phyloP scores from a whole-genome alignment of 306 rosid genomes.

The Hippophae rhamnoides region DNA sequence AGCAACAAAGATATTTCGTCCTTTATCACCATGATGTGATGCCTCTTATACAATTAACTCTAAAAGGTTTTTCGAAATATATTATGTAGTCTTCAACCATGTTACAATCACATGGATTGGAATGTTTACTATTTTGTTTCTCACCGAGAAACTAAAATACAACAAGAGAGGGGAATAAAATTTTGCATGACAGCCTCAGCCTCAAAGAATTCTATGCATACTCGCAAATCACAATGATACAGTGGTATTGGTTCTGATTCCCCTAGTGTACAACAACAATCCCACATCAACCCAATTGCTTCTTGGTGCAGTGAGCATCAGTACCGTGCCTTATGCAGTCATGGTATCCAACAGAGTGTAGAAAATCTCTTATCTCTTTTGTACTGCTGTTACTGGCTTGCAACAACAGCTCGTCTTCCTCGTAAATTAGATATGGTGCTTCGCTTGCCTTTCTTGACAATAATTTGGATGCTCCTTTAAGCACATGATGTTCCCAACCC shows the following conservation, averaged over 20 bases:
- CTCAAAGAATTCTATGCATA: constrained; percentile 5
- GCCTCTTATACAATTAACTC: too few relatives aligned
- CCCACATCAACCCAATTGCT: constrained; percentile 24
- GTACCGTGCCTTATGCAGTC: constrained; percentile 81
- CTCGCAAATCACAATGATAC: neutral
- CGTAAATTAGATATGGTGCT: constrained; percentile 89
- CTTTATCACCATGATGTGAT: too few relatives aligned
- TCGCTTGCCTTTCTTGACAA: constrained; percentile 68
- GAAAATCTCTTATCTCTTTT: constrained; percentile 65
- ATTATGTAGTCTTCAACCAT: too few relatives aligned
- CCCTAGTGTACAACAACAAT: constrained; percentile 1
- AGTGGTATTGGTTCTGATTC: constrained; percentile 11
- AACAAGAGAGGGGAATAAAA: neutral
- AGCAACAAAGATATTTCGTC: too few relatives aligned
- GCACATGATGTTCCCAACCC: constrained; percentile 98
- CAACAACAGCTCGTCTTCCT: constrained; percentile 84
- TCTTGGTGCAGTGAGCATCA: constrained; percentile 89
- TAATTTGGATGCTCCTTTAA: constrained; percentile 71
- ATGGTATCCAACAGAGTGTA: constrained; percentile 59
- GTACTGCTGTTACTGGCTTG: constrained; percentile 84
- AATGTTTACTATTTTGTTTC: neutral
- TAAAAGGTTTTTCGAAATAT: too few relatives aligned
- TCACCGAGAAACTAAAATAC: neutral
- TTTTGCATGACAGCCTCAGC: constrained; percentile 1
- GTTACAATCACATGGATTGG: too few relatives aligned